A percentile compares a stretch with the other conserved stretches of the same genome.
These are phyloP conservation scores for Psilocybe tampanensis DNA, from an alignment of 768 basidiomycete species.

Conservation along the genomic window DNA sequence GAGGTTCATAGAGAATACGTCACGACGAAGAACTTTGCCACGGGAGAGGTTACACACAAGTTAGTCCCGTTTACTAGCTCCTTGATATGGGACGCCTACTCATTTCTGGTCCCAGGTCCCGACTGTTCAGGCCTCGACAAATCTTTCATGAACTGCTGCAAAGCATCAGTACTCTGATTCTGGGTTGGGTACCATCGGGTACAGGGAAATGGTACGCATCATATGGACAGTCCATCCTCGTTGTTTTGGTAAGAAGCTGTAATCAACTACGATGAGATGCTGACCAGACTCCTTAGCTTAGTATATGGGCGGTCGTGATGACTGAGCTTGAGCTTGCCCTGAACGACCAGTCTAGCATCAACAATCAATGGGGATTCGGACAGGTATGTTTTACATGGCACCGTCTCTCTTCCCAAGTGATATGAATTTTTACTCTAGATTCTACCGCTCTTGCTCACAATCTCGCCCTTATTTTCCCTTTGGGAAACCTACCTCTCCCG, in stretches of 20 bases:
- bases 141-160: slow-evolving; percentile 26
- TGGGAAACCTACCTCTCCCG: slow-evolving; percentile 21
- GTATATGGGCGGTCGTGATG: slow-evolving; percentile 26
- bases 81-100: too few relatives aligned
- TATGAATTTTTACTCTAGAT: slow-evolving; percentile 12
- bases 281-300: slow-evolving; percentile 9
- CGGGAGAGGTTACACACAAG: slow-evolving; percentile 16
- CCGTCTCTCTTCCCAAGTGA: background rate
- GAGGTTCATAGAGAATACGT: slow-evolving; percentile 22
- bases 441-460: slow-evolving; percentile 25
- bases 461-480: slow-evolving; percentile 24
- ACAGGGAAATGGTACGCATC: slow-evolving; percentile 20
- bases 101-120: slow-evolving; percentile 8
- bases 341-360: slow-evolving; percentile 14
- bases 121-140: slow-evolving; percentile 23
- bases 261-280: background rate
- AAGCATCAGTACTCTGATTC: slow-evolving; percentile 24
- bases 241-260: slow-evolving; percentile 12
- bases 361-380: slow-evolving; percentile 27
- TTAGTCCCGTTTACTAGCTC: background rate
- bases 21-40: slow-evolving; percentile 17
- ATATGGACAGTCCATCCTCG: slow-evolving; percentile 24
- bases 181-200: slow-evolving; percentile 24
- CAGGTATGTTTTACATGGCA: slow-evolving; percentile 15
- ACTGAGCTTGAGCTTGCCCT: slow-evolving; percentile 23